Evolutionary conservation across 1,139 yeast species (phyloP).

Genomic region (Magnusiomyces fungicola): DNA sequence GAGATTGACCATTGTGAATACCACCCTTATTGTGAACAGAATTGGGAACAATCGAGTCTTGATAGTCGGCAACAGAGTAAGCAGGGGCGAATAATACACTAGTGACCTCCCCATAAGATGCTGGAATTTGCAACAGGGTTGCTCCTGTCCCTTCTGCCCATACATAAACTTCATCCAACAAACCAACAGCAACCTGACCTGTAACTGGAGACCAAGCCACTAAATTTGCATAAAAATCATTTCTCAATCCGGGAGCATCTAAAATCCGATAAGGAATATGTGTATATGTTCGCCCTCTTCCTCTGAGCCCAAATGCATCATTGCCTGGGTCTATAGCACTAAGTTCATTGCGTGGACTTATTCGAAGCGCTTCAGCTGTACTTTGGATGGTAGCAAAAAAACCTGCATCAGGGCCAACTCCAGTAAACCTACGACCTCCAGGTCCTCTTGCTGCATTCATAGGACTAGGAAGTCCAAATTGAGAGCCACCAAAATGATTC

Average conservation of each 20-base stretch:
- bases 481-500: background rate
- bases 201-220: constrained; percentile 59
- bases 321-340: background rate
- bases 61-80: background rate
- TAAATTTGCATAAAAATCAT: constrained; percentile 75
- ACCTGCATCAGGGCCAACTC: background rate
- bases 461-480: background rate
- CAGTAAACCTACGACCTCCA: too few relatives aligned
- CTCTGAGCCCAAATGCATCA: background rate
- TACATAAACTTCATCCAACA: constrained; percentile 51
- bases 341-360: background rate
- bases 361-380: background rate
- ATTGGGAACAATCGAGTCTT: background rate
- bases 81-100: constrained; percentile 47
- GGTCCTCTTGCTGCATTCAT: background rate
- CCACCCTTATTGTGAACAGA: background rate
- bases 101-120: constrained; percentile 37
- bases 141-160: constrained; percentile 59
- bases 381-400: background rate
- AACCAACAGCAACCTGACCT: constrained; percentile 59
- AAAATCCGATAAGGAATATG: constrained; percentile 42
- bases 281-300: background rate
- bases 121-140: constrained; percentile 15
- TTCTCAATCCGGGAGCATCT: constrained; percentile 69
- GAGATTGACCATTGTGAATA: background rate